Percentiles rank a stretch among this genome's conserved stretches.
Evolutionary conservation across 495 filamentous ascomycete species (phyloP).

Genomic region (Trichoderma asperelloides): DNA sequence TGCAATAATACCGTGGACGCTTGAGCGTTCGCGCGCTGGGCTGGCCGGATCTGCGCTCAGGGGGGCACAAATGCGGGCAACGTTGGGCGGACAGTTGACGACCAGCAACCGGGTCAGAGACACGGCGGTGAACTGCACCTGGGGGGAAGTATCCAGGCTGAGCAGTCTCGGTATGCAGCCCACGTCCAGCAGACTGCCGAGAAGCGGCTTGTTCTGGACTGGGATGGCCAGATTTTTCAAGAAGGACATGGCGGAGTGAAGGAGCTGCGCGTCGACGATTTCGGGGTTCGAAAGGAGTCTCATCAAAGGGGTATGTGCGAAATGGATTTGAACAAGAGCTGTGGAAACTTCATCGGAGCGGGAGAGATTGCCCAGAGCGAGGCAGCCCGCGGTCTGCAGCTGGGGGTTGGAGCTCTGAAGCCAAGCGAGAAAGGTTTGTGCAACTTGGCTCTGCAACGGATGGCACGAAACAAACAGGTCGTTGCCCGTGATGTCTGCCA

Average conservation of each 20-base stretch:
- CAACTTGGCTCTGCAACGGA: conserved; percentile 32
- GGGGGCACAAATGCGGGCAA: conserved; percentile 37
- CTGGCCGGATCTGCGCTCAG: conserved; percentile 30
- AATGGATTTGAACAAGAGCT: conserved; percentile 43
- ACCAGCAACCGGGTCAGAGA: conserved; percentile 60
- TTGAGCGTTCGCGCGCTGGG: conserved; percentile 35
- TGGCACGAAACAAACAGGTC: conserved; percentile 39
- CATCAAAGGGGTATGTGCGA: conserved; percentile 49
- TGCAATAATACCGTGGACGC: conserved; percentile 50
- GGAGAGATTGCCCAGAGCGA: conserved; percentile 70
- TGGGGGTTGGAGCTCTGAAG: conserved; percentile 29
- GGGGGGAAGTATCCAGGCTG: conserved; percentile 50
- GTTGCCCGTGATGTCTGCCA: conserved; percentile 56
- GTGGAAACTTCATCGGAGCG: conserved; percentile 57
- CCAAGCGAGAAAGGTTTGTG: conserved; percentile 38
- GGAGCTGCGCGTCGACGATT: conserved; percentile 36
- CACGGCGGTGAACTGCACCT: conserved; percentile 61
- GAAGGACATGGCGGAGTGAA: conserved; percentile 63
- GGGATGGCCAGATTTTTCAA: conserved; percentile 73
- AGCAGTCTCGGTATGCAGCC: conserved; percentile 51
- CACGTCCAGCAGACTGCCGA: conserved; percentile 44
- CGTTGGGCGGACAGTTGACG: conserved; percentile 48
- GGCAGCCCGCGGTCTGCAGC: conserved; percentile 63
- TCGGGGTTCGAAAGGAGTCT: conserved; percentile 32
- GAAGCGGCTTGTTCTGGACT: conserved; percentile 45